Percentiles rank a stretch among this genome's conserved stretches.
phyloP scores from a whole-genome alignment of 1,139 yeast species.

The Hemisphaericaspora subhashii region DNA sequence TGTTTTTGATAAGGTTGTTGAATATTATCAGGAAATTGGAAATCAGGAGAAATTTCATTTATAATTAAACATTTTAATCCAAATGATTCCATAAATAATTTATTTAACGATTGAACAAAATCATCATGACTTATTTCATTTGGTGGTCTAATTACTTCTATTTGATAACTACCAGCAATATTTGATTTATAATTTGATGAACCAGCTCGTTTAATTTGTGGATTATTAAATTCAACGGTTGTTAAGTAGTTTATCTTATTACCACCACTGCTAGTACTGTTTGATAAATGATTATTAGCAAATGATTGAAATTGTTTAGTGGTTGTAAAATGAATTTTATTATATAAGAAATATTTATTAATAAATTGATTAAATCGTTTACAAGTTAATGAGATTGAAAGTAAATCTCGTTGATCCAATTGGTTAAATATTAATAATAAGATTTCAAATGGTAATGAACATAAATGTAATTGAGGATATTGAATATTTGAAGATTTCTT shows the following conservation, averaged over 20 bases:
- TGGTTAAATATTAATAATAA: slow-evolving; percentile 30
- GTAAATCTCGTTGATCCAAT: slow-evolving; percentile 18
- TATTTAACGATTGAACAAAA: slow-evolving; percentile 24
- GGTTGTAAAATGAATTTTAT: slow-evolving; percentile 26
- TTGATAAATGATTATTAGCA: slow-evolving; percentile 24
- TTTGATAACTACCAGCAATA: slow-evolving; percentile 41
- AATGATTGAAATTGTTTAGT: slow-evolving; percentile 33
- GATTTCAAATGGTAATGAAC: slow-evolving; percentile 46
- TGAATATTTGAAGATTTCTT: slow-evolving; percentile 7
- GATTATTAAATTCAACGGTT: slow-evolving; percentile 30
- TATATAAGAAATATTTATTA: slow-evolving; percentile 38
- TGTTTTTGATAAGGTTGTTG: slow-evolving; percentile 5
- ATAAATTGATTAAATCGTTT: slow-evolving; percentile 36
- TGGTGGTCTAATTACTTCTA: slow-evolving; percentile 24
- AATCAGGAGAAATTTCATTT: slow-evolving; percentile 51
- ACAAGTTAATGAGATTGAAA: slow-evolving; percentile 33
- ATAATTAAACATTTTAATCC: slow-evolving; percentile 32
- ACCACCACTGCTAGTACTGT: slow-evolving; percentile 16
- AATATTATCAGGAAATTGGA: slow-evolving; percentile 38
- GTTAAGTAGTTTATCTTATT: slow-evolving; percentile 33
- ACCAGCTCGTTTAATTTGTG: slow-evolving; percentile 32
- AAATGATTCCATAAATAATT: slow-evolving; percentile 31
- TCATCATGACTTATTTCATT: slow-evolving; percentile 25
- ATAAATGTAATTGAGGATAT: slow-evolving; percentile 32
- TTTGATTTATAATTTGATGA: slow-evolving; percentile 25